Evolutionary conservation across 2,329 filamentous ascomycete genomes (phyloP).

Genomic region (Colletotrichum cordylinicola): DNA sequence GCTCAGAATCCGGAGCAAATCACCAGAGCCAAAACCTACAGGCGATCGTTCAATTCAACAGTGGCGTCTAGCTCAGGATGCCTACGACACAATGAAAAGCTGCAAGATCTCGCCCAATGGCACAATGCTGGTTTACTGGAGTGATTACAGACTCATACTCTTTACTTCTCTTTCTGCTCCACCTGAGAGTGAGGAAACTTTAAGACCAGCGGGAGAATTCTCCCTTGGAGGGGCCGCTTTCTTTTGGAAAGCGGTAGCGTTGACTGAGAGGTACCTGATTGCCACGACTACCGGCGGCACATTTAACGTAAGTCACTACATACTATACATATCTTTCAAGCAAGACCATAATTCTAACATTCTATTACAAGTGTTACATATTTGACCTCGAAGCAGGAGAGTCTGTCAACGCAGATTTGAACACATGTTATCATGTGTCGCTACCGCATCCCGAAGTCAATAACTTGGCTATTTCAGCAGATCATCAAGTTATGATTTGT

Average conservation of each 20-base stretch:
- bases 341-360: fast-evolving
- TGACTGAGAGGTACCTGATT: neutral
- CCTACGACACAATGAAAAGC: neutral
- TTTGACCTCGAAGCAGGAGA: neutral
- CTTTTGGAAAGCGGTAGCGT: neutral
- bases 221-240: neutral
- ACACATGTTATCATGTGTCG: neutral
- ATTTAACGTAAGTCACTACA: neutral
- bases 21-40: neutral
- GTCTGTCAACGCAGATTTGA: neutral
- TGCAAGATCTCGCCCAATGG: neutral
- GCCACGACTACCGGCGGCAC: neutral
- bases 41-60: neutral
- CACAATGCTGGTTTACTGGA: neutral
- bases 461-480: neutral
- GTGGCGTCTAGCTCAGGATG: neutral
- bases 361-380: neutral
- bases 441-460: neutral
- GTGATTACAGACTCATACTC: neutral
- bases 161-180: neutral
- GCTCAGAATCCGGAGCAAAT: neutral
- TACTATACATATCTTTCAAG: neutral
- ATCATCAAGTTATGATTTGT: neutral
- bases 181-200: neutral
- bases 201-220: neutral